These are phyloP conservation scores for Lentinula novae-zelandiae DNA, from an alignment of 1,284 basidiomycete genomes.

Conservation along the genomic window DNA sequence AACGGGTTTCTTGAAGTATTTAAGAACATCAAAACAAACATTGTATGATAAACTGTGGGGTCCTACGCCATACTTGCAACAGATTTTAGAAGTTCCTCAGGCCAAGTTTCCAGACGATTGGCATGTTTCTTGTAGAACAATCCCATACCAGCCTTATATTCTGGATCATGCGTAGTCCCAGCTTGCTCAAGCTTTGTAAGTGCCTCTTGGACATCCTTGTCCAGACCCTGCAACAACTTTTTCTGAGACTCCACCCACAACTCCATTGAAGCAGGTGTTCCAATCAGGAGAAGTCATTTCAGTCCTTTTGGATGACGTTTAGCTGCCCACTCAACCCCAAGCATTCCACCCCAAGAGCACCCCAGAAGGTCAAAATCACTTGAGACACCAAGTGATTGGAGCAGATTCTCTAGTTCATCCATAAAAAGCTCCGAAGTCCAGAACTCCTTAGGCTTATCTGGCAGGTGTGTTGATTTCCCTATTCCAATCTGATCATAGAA, in stretches of 20 bases:
- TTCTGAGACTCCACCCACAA: conserved; percentile 32
- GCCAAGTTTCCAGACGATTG: conserved; percentile 1
- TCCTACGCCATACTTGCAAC: neutral
- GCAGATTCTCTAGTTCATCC: conserved; percentile 41
- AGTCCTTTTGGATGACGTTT: conserved; percentile 36
- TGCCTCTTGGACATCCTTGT: conserved; percentile 37
- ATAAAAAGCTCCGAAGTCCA: conserved; percentile 45
- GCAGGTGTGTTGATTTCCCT: conserved; percentile 45
- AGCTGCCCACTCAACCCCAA: conserved; percentile 25
- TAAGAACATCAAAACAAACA: neutral
- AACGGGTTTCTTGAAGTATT: neutral
- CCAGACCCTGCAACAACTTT: conserved; percentile 30
- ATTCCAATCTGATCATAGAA: conserved; percentile 50
- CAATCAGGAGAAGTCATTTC: conserved; percentile 35
- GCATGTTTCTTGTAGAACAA: conserved; percentile 4
- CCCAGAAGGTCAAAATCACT: conserved; percentile 37
- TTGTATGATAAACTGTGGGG: conserved; percentile 8
- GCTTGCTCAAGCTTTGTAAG: conserved; percentile 44
- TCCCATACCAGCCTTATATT: conserved; percentile 31
- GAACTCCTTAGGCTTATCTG: conserved; percentile 34
- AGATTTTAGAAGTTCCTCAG: neutral
- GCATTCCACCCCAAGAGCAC: conserved; percentile 52
- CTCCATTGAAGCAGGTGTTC: conserved; percentile 37
- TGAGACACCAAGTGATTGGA: conserved; percentile 34
- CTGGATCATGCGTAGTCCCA: conserved; percentile 39